A percentile compares a stretch with the other conserved stretches of the same genome.
phyloP scores from a whole-genome alignment of 2,329 filamentous ascomycete genomes.

The Xylaria sp. region DNA sequence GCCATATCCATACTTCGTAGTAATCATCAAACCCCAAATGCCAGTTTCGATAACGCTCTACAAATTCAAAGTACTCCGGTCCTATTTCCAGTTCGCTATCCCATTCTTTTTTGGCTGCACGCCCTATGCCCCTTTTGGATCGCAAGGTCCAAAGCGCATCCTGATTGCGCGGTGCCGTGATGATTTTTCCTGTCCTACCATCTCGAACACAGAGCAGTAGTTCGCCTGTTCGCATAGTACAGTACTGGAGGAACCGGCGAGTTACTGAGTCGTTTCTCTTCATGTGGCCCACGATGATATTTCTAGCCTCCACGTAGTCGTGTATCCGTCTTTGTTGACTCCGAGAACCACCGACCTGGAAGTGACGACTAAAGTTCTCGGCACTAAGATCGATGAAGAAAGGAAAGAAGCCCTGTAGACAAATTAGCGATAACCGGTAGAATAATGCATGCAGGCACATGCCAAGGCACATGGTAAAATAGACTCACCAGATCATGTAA shows the following conservation, averaged over 20 bases:
- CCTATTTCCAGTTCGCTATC: slow-evolving; percentile 40
- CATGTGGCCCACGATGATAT: slow-evolving; percentile 49
- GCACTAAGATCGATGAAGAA: slow-evolving; percentile 43
- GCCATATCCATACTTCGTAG: slow-evolving; percentile 49
- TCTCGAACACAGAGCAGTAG: slow-evolving; percentile 46
- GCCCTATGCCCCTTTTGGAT: slow-evolving; percentile 40
- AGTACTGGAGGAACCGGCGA: slow-evolving; percentile 48
- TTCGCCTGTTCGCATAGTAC: slow-evolving; percentile 44
- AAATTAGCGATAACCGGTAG: slow-evolving; percentile 23
- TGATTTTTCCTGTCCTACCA: slow-evolving; percentile 46
- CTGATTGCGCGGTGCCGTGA: slow-evolving; percentile 40
- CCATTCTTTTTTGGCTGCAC: slow-evolving; percentile 44
- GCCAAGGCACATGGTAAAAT: neutral
- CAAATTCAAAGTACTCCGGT: slow-evolving; percentile 40
- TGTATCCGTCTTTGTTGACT: slow-evolving; percentile 41
- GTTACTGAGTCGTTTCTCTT: slow-evolving; percentile 48
- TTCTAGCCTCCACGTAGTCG: slow-evolving; percentile 44
- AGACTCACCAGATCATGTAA: slow-evolving; percentile 52
- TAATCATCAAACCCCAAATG: slow-evolving; percentile 45
- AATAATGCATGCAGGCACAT: neutral
- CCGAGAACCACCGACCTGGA: slow-evolving; percentile 40
- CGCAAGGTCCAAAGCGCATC: slow-evolving; percentile 45
- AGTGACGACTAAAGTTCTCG: slow-evolving; percentile 37
- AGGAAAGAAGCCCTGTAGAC: slow-evolving; percentile 43
- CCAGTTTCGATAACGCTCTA: slow-evolving; percentile 42